Evolutionary conservation across 83 land plant genomes (phyloP), one percentile per base, ranked within the genome.

Genomic region (Diphasiastrum complanatum): DNA sequence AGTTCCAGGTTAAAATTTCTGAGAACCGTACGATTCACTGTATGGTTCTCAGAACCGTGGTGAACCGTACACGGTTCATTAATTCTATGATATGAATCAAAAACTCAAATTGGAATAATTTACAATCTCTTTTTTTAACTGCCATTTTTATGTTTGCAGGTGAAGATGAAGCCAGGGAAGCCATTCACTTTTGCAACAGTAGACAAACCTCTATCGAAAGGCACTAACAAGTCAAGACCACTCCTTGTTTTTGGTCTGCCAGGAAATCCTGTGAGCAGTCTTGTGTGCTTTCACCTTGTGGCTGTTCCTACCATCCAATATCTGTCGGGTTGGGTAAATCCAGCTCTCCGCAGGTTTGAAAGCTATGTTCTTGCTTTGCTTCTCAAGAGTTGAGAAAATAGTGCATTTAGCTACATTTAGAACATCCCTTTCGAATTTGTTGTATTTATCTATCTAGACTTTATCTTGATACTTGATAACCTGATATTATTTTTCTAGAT

Each of bases 221-320:
- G 48, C 12, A 36, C 69, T 26, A 49, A n/a, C 18, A 32, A 2
- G 5, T 43, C 37, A 8, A 79, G 74, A 30, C 52, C 78, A 29
- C 58, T 85, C 27, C 77, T 93, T 60, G 88, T 89, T 34, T 93
- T 93, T 75, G 98, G 88, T 38, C 71, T 93, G 25, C 98, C 98
- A 53, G 98, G 98, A 22, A 93, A 93, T 75, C 98, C 98, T 30
- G 98, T 89, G 20, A 89, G 98, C 75, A 79, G 86, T 72, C 16
- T 82, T 62, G 98, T 85, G 5, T 69, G 82, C 63, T 93, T 93
- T 67, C 65, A 88, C 69, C 78, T 93, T 10, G 73, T 85, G 69
- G 85, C 76, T 18, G 77, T 85, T 20, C 98, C 96, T 52, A 79
- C 85, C 25, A 85, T 93, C 51, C 83, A 86, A 11, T 57, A 45